Percentiles rank a stretch among this genome's conserved stretches.
Conservation (phyloP, 2,329 filamentous ascomycete genomes). For the Sporothrix luriei region DNA sequence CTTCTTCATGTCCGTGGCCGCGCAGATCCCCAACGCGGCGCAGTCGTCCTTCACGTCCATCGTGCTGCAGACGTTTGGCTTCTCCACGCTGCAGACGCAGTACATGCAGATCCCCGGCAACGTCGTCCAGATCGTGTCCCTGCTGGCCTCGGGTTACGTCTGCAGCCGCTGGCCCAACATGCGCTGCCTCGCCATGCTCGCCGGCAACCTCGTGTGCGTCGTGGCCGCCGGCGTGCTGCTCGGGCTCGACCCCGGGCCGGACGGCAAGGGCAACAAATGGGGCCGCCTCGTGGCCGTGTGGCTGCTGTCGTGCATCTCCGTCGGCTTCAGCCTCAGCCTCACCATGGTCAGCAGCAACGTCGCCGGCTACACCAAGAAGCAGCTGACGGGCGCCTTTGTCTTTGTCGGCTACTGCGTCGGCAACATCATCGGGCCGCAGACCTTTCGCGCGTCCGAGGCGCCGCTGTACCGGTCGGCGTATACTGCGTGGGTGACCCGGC, state of each 20-base stretch:
- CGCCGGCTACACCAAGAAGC: constrained; percentile 59
- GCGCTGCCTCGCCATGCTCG: constrained; percentile 58
- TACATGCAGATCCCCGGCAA: constrained; percentile 61
- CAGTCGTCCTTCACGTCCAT: constrained; percentile 42
- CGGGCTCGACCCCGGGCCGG: constrained; percentile 42
- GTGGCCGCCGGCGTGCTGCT: constrained; percentile 56
- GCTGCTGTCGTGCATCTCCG: constrained; percentile 43
- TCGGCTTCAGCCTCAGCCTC: constrained; percentile 54
- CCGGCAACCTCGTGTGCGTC: constrained; percentile 59
- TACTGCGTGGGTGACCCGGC: constrained; percentile 42
- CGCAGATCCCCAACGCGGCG: constrained; percentile 45
- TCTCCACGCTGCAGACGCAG: constrained; percentile 39
- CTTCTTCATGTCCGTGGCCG: constrained; percentile 45
- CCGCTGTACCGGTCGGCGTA: constrained; percentile 55
- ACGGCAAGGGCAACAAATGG: constrained; percentile 50
- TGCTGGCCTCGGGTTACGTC: constrained; percentile 54
- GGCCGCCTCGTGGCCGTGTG: constrained; percentile 59
- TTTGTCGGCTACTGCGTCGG: constrained; percentile 59
- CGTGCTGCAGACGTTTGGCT: constrained; percentile 43
- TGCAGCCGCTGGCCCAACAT: constrained; percentile 57
- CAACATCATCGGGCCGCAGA: constrained; percentile 59
- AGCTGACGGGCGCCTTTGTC: constrained; percentile 53
- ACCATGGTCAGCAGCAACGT: constrained; percentile 58
- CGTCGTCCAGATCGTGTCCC: constrained; percentile 57
- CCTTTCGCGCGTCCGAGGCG: constrained; percentile 53